Percentiles rank a stretch among this genome's conserved stretches.
Conservation (phyloP, 1,284 basidiomycete species). For the Moniliophthora roreri region DNA sequence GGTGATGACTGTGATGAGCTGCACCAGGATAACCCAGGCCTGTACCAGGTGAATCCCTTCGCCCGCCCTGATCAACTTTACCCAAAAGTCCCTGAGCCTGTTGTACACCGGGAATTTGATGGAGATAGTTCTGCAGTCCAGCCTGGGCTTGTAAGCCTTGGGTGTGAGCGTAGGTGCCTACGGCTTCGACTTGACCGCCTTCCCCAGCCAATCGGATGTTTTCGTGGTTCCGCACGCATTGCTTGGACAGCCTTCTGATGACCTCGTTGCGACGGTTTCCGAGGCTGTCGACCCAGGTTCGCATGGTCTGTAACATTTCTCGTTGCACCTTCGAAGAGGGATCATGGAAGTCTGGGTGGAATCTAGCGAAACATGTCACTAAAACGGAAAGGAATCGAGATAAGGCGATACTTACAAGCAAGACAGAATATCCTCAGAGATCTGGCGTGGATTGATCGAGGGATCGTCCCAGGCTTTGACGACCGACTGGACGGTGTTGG, state of each 20-base stretch:
- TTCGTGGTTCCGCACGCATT: constrained; percentile 69
- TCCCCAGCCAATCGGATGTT: constrained; percentile 66
- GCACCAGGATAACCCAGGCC: constrained; percentile 5
- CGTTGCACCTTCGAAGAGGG: constrained; percentile 69
- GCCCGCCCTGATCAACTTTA: constrained; percentile 12
- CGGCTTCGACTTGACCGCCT: constrained; percentile 42
- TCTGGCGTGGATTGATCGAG: constrained; percentile 56
- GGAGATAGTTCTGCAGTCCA: constrained; percentile 43
- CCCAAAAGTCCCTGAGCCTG: constrained; percentile 43
- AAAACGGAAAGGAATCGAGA: not conserved
- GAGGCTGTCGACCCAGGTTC: constrained; percentile 58
- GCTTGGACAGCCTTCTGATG: constrained; percentile 62
- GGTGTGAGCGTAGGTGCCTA: constrained; percentile 45
- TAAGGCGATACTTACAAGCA: constrained; percentile 54
- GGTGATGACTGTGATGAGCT: constrained; percentile 7
- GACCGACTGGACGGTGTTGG: constrained; percentile 57
- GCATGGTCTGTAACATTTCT: constrained; percentile 73
- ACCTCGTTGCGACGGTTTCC: constrained; percentile 53
- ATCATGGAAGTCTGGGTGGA: constrained; percentile 87
- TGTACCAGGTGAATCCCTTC: constrained; percentile 8
- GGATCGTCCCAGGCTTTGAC: constrained; percentile 85
- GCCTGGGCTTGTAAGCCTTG: constrained; percentile 50
- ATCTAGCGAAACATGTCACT: constrained; percentile 38
- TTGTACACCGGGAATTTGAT: constrained; percentile 48
- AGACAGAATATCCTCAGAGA: constrained; percentile 71